Evolutionary conservation across 176 grass and related monocot genomes (phyloP).

Genomic region (Phragmites australis): DNA sequence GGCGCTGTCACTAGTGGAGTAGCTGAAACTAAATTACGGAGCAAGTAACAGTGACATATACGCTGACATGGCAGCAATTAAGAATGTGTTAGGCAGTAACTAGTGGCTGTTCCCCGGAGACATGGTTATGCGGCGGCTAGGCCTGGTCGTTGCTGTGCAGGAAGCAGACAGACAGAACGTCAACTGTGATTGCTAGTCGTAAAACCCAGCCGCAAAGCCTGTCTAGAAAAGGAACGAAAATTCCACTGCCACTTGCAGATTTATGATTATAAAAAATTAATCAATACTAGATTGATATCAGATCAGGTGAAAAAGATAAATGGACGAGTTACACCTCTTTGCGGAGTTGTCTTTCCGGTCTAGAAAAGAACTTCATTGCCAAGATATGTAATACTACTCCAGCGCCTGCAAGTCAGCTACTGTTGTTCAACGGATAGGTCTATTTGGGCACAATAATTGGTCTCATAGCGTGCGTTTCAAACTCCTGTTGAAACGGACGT

Average conservation of each 20-base stretch:
- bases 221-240: too few species aligned
- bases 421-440: background rate
- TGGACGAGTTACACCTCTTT: too few species aligned
- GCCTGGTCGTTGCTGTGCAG: background rate
- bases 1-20: background rate
- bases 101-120: background rate
- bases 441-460: background rate
- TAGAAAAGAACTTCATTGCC: background rate
- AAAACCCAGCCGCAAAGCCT: background rate
- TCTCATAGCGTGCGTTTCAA: background rate
- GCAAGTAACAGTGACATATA: slow-evolving; percentile 47
- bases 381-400: background rate
- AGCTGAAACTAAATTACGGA: slow-evolving; percentile 14
- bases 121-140: background rate
- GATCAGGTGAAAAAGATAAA: too few species aligned
- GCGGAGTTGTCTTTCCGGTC: too few species aligned
- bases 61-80: slow-evolving; percentile 13
- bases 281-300: too few species aligned
- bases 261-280: too few species aligned
- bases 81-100: background rate
- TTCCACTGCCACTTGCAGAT: too few species aligned
- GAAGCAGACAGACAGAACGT: slow-evolving; percentile 7
- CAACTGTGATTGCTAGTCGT: background rate
- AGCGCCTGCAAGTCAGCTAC: too few species aligned
- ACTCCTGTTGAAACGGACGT: background rate